Evolutionary conservation across 2,329 filamentous ascomycete genomes (phyloP).

Genomic region (Colletotrichum chrysophilum): DNA sequence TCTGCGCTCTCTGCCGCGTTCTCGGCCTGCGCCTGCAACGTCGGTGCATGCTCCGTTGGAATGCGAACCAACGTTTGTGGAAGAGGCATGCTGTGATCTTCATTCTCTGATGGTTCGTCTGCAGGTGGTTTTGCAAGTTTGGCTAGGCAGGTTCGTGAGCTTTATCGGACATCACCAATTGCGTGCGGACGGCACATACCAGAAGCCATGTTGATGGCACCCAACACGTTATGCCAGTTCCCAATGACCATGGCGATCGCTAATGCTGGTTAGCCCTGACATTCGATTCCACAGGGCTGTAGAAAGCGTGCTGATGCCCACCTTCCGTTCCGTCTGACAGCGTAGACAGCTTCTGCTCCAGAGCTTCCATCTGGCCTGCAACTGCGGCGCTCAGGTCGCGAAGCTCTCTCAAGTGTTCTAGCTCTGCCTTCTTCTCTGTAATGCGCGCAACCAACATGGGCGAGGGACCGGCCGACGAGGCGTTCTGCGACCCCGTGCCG

Average conservation of each 20-base stretch:
- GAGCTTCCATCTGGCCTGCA: conserved; percentile 80
- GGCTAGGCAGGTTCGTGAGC: conserved; percentile 46
- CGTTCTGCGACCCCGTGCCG: conserved; percentile 57
- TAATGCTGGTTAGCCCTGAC: conserved; percentile 34
- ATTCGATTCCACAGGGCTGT: not conserved
- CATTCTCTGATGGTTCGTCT: conserved; percentile 39
- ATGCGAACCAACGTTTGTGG: conserved; percentile 86
- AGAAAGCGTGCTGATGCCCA: conserved; percentile 31
- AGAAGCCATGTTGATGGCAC: conserved; percentile 86
- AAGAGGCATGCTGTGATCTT: conserved; percentile 47
- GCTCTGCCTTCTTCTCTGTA: conserved; percentile 83
- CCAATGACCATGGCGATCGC: conserved; percentile 84
- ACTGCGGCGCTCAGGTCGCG: conserved; percentile 80
- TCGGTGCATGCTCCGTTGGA: conserved; percentile 77
- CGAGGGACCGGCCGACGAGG: conserved; percentile 63
- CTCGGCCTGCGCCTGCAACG: conserved; percentile 66
- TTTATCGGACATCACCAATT: not conserved
- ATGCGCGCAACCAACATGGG: conserved; percentile 76
- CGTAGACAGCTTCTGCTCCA: conserved; percentile 79
- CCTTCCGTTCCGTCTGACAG: conserved; percentile 84
- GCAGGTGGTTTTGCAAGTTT: conserved; percentile 69
- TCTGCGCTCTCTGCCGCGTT: conserved; percentile 52
- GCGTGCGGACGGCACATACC: conserved; percentile 53
- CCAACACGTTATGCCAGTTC: conserved; percentile 88
- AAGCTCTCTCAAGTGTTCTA: conserved; percentile 79